Evolutionary conservation across 208 protist genomes (phyloP), one percentile per base, ranked within the genome.

Genomic region (Leishmania major): DNA sequence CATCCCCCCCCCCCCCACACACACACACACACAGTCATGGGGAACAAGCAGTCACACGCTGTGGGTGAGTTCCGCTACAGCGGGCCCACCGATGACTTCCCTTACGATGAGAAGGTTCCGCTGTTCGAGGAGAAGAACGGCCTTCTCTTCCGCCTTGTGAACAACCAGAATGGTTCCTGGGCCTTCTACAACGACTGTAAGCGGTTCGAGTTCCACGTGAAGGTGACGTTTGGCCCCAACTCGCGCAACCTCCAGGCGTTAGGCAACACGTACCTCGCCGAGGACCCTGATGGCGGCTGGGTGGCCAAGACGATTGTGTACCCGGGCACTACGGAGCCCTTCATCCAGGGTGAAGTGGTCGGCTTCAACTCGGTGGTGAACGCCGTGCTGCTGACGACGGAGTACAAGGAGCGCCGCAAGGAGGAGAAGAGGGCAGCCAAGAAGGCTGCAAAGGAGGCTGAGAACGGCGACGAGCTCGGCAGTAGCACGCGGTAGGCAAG

Each of bases 131-230:
- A 93, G 81, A 78, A 86, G 75, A 94, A 94, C 67, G 91, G 93
- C 40, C 88, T 96, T 2, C 89, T 95, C 80, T 96, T 95, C 84
- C 91, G 91, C 60, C 84, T 96, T 28, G 87, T 92, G 40, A 90
- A 94, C 88, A 83, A 62, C n/a, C 45, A 74, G 31, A 76, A 78
- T 8, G 80, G 86, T 60, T 71, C 77, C 62, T 96, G 93, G 91
- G 91, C 88, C 35, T 95, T 89, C 88, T 96, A 96, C 86, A 96
- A 93, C 83, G 93, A 96, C 84, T 90, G 89, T 49, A 90, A 84
- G 82, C 83, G 86, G 62, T 93, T 90, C 79, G 90, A 96, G 64
- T 92, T 96, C 74, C 87, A 94, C 82, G 80, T 96, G 55, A 92
- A 81, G 31, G 88, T 93, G 28, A 87, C 75, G 75, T 96, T 96